Conservation (phyloP, 2,329 filamentous ascomycete species). For the Aspergillus brunneoviolaceus region DNA sequence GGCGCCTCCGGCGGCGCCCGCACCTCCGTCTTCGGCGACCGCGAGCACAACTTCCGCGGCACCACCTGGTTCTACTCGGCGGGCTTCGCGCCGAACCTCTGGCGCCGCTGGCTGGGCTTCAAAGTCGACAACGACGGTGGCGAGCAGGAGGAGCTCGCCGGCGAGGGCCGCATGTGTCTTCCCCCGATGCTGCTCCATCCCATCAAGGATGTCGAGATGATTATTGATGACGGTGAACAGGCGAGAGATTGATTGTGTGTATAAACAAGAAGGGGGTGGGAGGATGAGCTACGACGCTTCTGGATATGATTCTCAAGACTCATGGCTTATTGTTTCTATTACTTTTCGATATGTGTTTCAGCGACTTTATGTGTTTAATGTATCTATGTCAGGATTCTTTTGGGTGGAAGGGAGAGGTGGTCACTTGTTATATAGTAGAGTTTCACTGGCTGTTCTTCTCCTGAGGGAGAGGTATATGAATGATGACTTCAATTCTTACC, state of each 20-base stretch:
- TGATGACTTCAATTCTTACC: too few species aligned
- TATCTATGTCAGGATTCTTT: neutral
- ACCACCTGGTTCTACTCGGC: constrained; percentile 92
- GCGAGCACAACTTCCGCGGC: constrained; percentile 85
- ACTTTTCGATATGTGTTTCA: neutral
- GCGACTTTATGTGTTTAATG: neutral
- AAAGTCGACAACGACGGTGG: constrained; percentile 76
- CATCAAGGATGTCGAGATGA: constrained; percentile 69
- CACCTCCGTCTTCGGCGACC: constrained; percentile 73
- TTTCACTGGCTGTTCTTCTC: too few species aligned
- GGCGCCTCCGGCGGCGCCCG: constrained; percentile 71
- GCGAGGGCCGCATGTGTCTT: constrained; percentile 85
- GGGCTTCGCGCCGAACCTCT: constrained; percentile 76
- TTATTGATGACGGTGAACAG: constrained; percentile 40
- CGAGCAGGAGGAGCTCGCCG: constrained; percentile 69
- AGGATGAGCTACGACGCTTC: neutral
- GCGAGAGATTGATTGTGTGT: neutral
- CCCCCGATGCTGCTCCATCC: constrained; percentile 89
- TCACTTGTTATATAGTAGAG: neutral
- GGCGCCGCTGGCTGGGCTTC: constrained; percentile 81
- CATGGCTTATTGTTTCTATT: neutral
- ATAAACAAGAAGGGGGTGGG: neutral
- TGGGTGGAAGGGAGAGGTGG: neutral
- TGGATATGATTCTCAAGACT: neutral
- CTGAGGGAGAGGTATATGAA: neutral